These are phyloP conservation scores for Pyrenochaeta sp. DNA, from an alignment of 2,329 filamentous ascomycete species.

Conservation along the genomic window DNA sequence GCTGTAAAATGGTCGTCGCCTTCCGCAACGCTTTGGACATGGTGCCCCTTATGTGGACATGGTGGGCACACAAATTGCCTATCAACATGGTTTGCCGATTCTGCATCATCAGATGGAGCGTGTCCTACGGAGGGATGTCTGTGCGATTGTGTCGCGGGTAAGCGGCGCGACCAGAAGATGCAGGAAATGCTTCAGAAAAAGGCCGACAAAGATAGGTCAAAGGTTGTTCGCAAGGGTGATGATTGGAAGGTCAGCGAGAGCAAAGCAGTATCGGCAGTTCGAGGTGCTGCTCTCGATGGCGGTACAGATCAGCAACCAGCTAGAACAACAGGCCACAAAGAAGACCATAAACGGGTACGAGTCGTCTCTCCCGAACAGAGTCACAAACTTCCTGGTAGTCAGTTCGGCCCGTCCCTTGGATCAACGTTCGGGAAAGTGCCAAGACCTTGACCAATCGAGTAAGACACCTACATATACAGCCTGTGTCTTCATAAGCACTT, in stretches of 20 bases:
- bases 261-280: conserved; percentile 52
- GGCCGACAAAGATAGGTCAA: conserved; percentile 45
- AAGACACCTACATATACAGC: background rate
- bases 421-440: conserved; percentile 14
- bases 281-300: conserved; percentile 39
- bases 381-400: conserved; percentile 3
- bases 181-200: conserved; percentile 38
- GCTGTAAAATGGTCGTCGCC: conserved; percentile 33
- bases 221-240: conserved; percentile 49
- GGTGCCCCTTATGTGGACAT: conserved; percentile 69
- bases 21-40: conserved; percentile 58
- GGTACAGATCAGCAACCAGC: conserved; percentile 22
- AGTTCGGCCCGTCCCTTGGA: conserved; percentile 15
- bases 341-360: conserved; percentile 40
- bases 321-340: conserved; percentile 24
- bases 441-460: conserved; percentile 2
- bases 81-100: conserved; percentile 62
- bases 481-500: background rate
- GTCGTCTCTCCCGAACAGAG: conserved; percentile 30
- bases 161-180: conserved; percentile 45
- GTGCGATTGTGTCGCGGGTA: conserved; percentile 66
- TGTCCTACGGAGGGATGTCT: conserved; percentile 68
- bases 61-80: conserved; percentile 67
- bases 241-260: conserved; percentile 55
- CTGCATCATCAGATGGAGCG: conserved; percentile 58